These are phyloP conservation scores for Fusarium irregulare DNA, from an alignment of 2,329 filamentous ascomycete species.

Conservation along the genomic window DNA sequence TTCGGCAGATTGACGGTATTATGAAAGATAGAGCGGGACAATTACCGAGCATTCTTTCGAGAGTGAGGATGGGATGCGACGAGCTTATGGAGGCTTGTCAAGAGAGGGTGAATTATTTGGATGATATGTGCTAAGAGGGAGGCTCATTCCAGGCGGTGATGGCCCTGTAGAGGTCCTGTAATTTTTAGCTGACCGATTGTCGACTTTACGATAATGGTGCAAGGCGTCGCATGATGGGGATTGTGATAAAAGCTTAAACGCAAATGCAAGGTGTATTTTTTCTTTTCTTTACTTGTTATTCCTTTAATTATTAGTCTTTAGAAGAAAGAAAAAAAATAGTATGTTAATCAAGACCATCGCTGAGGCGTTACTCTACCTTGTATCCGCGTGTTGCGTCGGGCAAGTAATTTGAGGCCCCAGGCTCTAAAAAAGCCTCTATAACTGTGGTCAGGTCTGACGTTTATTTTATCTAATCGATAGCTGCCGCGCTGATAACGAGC, in stretches of 20 bases:
- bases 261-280: accelerated
- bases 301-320: too few species aligned
- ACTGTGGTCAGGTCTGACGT: too few species aligned
- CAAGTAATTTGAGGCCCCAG: too few species aligned
- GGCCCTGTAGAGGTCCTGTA: not conserved
- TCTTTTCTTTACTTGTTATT: not conserved
- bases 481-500: too few species aligned
- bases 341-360: too few species aligned
- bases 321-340: too few species aligned
- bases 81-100: not conserved
- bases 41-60: not conserved
- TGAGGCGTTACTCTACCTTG: not conserved
- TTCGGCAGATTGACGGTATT: not conserved
- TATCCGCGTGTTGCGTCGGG: not conserved
- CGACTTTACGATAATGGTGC: not conserved
- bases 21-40: not conserved
- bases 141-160: not conserved
- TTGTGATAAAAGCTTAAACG: not conserved
- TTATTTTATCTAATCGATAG: not conserved
- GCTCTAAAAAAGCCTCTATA: too few species aligned
- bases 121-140: not conserved
- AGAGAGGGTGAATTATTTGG: not conserved
- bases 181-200: not conserved
- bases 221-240: not conserved
- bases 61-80: not conserved